Percentiles rank a stretch among this genome's conserved stretches.
Conservation (phyloP, 768 basidiomycete genomes). For the Amanita subjunquillea region DNA sequence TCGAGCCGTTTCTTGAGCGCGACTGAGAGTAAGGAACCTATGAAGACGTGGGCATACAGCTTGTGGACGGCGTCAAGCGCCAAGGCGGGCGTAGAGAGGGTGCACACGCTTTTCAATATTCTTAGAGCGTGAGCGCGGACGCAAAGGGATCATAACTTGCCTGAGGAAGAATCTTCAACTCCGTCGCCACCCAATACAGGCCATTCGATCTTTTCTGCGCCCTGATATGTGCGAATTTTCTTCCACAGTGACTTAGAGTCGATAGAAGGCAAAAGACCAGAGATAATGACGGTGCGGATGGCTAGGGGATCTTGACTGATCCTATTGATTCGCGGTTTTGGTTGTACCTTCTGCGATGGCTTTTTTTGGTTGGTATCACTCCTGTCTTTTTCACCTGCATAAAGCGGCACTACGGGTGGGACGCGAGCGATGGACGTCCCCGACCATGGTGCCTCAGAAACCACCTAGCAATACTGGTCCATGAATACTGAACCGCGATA, state of each 20-base stretch:
- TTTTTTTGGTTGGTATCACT: slow-evolving; percentile 24
- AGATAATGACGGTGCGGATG: slow-evolving; percentile 68
- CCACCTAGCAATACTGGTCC: too few relatives aligned
- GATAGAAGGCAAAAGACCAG: slow-evolving; percentile 56
- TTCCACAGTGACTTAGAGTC: slow-evolving; percentile 73
- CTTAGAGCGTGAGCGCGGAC: background rate
- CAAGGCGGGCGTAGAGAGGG: slow-evolving; percentile 51
- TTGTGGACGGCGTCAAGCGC: slow-evolving; percentile 68
- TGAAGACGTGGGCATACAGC: slow-evolving; percentile 90
- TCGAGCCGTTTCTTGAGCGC: slow-evolving; percentile 83
- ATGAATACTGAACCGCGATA: too few relatives aligned
- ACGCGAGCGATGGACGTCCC: too few relatives aligned
- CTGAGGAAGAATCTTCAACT: slow-evolving; percentile 34
- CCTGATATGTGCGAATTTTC: slow-evolving; percentile 70
- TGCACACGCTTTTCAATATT: slow-evolving; percentile 44
- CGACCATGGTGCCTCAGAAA: too few relatives aligned
- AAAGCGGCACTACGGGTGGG: too few relatives aligned
- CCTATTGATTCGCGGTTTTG: slow-evolving; percentile 19
- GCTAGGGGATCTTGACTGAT: slow-evolving; percentile 59
- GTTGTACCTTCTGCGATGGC: slow-evolving; percentile 14
- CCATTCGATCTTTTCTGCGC: slow-evolving; percentile 68
- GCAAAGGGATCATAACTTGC: slow-evolving; percentile 19
- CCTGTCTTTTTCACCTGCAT: slow-evolving; percentile 26
- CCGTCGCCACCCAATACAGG: slow-evolving; percentile 43
- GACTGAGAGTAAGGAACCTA: slow-evolving; percentile 77